Conservation (phyloP, 2,329 filamentous ascomycete genomes). For the Aspergillus nomiae region DNA sequence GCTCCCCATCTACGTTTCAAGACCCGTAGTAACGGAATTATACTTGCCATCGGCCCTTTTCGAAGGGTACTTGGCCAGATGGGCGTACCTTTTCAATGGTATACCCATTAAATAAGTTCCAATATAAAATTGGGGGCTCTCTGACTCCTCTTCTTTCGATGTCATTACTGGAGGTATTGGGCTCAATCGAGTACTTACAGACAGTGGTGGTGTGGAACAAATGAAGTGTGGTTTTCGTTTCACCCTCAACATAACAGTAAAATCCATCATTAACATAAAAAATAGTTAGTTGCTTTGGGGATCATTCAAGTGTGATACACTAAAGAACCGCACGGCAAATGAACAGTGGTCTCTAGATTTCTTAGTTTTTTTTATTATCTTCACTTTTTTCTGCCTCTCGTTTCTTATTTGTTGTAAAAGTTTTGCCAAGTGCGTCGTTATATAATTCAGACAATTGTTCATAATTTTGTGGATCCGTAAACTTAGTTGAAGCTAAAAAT, state of each 20-base stretch:
- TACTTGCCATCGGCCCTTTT: not conserved
- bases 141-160: slow-evolving; percentile 34
- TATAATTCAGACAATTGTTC: not conserved
- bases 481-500: not conserved
- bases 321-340: not conserved
- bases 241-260: slow-evolving; percentile 36
- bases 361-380: not conserved
- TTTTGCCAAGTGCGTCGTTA: not conserved
- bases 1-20: not conserved
- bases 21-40: slow-evolving; percentile 9
- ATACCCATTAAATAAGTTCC: slow-evolving; percentile 28
- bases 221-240: slow-evolving; percentile 40
- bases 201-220: slow-evolving; percentile 10
- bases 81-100: slow-evolving; percentile 22
- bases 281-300: not conserved
- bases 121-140: slow-evolving; percentile 38
- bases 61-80: slow-evolving; percentile 4
- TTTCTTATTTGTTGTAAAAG: not conserved
- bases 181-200: slow-evolving; percentile 27
- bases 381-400: not conserved
- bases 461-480: not conserved
- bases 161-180: slow-evolving; percentile 21
- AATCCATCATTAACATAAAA: not conserved
- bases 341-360: not conserved
- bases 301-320: not conserved